Base-by-base conservation (phyloP, 257 asterid genomes). In the Fraxinus cuspidata region DNA sequence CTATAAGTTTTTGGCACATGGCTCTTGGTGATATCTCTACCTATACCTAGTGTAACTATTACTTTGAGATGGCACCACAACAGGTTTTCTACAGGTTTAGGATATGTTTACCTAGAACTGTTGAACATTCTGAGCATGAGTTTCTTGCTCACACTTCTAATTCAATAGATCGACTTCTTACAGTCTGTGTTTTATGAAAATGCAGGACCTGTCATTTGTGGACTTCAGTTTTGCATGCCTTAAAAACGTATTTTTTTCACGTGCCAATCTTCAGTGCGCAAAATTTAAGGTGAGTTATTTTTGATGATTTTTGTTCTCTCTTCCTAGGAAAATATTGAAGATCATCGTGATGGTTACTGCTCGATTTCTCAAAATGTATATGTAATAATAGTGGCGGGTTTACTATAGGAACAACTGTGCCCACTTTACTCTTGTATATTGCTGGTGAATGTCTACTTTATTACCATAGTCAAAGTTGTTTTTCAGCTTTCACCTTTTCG, bases 211-310 rank as follows among this genome's bases (percentile, higher is more conserved):
- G 80, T 92, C 97, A 70, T 82, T 37, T 85, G 98, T 91, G 83
- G 98, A 94, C 87, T 94, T 94, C 90, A 92, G 98, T 79, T 92
- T 87, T 84, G 97, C 98, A 73, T 87, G 94, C 71, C 89, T 94
- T n/a, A 91, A 86, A 70, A 87, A 78, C 56, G 97, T 91, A 60
- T 91, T 94, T 89, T 92, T 94, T 81, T 94, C 97, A 75, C 95
- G 97, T 74, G 96, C 98, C 74, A 88, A 92, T 86, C 98, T 94
- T 79, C 98, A 94, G 73, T 85, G 92, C 78, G 97, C 98, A 49
- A 92, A 94, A 81, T 94, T 94, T 86, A 88, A 82, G 90, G 98
- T 91, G 84, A 78, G 82, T 23, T 63, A 63, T n/a, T 63, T 63
- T 63, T 10, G 9, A 4, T 10, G 3, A 74, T 53, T 79, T 79